These are phyloP conservation scores for Ulmus americana DNA, from an alignment of 331 rosid species.

Conservation along the genomic window DNA sequence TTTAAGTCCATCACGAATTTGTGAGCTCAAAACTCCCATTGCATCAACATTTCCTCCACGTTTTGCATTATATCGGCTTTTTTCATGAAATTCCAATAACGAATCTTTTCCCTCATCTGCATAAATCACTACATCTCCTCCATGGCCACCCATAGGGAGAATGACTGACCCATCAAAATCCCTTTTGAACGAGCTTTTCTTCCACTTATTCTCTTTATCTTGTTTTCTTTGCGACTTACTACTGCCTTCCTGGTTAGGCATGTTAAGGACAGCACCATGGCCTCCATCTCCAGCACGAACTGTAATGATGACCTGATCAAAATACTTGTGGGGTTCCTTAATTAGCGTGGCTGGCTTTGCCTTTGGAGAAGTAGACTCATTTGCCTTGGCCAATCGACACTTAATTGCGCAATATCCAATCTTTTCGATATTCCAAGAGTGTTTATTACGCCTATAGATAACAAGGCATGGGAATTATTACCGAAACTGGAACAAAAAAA, in stretches of 20 bases:
- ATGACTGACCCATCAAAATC: conserved; percentile 77
- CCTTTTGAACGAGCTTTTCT: conserved; percentile 48
- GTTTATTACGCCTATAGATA: conserved; percentile 11
- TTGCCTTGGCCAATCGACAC: conserved; percentile 31
- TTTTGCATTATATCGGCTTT: conserved; percentile 47
- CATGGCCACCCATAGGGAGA: conserved; percentile 77
- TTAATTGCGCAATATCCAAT: conserved; percentile 16
- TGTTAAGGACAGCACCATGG: conserved; percentile 57
- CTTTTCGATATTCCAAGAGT: conserved; percentile 1
- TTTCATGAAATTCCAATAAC: conserved; percentile 54
- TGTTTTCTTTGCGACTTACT: conserved; percentile 32
- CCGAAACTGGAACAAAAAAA: background rate
- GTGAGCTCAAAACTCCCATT: conserved; percentile 67
- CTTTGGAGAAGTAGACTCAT: conserved; percentile 28
- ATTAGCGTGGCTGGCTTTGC: conserved; percentile 24
- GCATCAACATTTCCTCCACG: conserved; percentile 89
- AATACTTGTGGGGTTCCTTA: conserved; percentile 77
- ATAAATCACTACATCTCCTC: conserved; percentile 75
- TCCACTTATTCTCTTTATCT: conserved; percentile 40
- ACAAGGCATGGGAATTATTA: background rate
- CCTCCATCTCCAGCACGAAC: conserved; percentile 93
- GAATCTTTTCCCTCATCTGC: conserved; percentile 68
- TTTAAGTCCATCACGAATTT: conserved; percentile 47
- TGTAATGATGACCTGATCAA: conserved; percentile 71
- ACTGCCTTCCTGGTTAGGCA: conserved; percentile 31